Evolutionary conservation across 176 grass and related monocot species (phyloP), one percentile per base, ranked within the genome.

Genomic region (Ananas comosus): DNA sequence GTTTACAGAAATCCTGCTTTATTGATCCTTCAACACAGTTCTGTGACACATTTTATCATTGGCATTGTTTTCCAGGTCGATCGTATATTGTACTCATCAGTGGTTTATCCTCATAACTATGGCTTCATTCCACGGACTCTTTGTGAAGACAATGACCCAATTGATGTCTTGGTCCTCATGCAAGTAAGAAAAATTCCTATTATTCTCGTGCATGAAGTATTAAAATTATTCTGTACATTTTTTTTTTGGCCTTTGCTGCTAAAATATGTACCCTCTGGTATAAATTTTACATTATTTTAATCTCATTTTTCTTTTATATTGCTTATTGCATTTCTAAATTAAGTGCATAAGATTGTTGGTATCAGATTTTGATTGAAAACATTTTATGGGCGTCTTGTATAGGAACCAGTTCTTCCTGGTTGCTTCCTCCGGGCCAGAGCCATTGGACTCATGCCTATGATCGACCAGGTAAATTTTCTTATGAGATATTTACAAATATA

Each of bases 51-150:
- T 28, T 48, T 10, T 29, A 71, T 25, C 14, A 56, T 18, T 23
- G 22, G 12, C 9, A 7, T n/a, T 11, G n/a, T 13, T 28, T 72
- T 9, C 0, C 71, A 88, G 89, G 88, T 96, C 33, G 92, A 96
- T 65, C 80, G 92, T 1, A 13, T 96, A 66, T 83, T 96, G 16
- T 96, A 91, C 76, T 91, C 92, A 0, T 96, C 92, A 14, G 88
- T 96, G 28, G 91, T 96, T 7, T 96, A 96, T 77, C 91, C 91
- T 27, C 91, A 96, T 74, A 96, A 96, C 73, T 96, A 96, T 65
- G 91, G 91, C 14, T 96, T 96, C 75, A 75, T 96, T 79, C 91
- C 91, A 1, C 82, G 91, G 51, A 88, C 91, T 4, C 88, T 96
- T 24, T 96, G 91, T 75, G 91, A 96, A 80, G 91, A 96, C 76